Percentiles rank a stretch among this genome's conserved stretches.
Conservation (phyloP, 169 alveolate genomes). For the Plasmodium inui region DNA sequence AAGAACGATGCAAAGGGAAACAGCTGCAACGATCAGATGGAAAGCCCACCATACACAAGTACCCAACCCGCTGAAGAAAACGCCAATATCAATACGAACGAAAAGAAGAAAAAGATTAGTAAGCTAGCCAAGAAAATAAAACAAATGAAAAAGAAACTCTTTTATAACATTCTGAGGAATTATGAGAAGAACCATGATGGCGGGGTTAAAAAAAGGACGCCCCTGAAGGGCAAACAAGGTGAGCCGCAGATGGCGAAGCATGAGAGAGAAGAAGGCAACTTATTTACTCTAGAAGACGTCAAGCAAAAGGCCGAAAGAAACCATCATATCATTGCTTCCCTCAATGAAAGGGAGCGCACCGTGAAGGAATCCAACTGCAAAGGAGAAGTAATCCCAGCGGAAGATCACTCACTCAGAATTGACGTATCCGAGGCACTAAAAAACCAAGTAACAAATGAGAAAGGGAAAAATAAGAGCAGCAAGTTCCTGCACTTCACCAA, state of each 20-base stretch:
- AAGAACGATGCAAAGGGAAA: neutral
- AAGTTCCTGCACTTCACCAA: conserved; percentile 2
- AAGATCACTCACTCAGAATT: neutral
- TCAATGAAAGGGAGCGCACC: neutral
- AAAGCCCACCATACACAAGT: neutral
- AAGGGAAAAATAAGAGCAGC: neutral
- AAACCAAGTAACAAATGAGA: neutral
- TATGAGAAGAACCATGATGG: neutral
- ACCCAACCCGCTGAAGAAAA: neutral
- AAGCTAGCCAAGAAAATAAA: conserved; percentile 15
- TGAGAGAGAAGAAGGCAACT: neutral
- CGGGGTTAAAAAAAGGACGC: neutral
- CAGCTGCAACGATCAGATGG: neutral
- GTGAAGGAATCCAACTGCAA: neutral
- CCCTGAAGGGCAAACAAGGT: neutral
- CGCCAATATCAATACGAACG: neutral
- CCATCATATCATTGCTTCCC: neutral
- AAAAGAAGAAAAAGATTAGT: neutral
- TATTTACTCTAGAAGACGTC: neutral
- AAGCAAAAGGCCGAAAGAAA: neutral
- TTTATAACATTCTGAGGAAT: conserved; percentile 15
- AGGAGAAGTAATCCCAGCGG: neutral
- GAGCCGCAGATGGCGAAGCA: neutral
- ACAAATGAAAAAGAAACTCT: conserved; percentile 23
- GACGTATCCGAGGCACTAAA: neutral